Evolutionary conservation across 345 rosid species (phyloP).

Genomic region (Rhizophora mangle): DNA sequence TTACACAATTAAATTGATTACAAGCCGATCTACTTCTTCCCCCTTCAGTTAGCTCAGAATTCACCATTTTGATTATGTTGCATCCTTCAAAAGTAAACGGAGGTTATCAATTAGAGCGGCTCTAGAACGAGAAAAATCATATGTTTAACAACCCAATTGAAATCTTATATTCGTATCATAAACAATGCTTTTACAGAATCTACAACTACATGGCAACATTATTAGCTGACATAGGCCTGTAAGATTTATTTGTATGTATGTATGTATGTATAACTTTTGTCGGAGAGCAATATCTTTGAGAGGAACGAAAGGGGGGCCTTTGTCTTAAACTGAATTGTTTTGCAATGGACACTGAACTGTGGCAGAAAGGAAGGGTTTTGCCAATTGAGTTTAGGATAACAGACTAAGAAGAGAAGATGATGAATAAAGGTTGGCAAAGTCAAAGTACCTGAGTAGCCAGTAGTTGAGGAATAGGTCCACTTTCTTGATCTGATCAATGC

Average conservation of each 20-base stretch:
- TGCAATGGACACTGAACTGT: too few relatives aligned
- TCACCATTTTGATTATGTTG: not conserved
- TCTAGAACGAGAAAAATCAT: not conserved
- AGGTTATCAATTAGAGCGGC: not conserved
- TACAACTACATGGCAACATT: too few relatives aligned
- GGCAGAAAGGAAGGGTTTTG: too few relatives aligned
- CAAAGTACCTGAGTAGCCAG: slow-evolving; percentile 3
- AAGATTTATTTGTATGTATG: too few relatives aligned
- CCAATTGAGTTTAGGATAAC: too few relatives aligned
- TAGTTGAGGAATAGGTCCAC: not conserved
- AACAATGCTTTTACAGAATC: not conserved
- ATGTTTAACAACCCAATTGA: not conserved
- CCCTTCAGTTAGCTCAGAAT: slow-evolving; percentile 2
- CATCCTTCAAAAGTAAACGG: not conserved
- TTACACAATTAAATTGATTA: not conserved
- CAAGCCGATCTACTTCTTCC: slow-evolving; percentile 9
- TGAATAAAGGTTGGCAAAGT: not conserved
- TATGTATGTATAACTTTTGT: too few relatives aligned
- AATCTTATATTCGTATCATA: not conserved
- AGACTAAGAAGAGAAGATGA: not conserved
- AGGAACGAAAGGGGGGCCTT: too few relatives aligned
- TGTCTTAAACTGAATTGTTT: too few relatives aligned
- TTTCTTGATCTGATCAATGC: slow-evolving; percentile 19
- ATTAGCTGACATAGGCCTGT: too few relatives aligned
- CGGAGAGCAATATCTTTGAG: too few relatives aligned